phyloP scores from a whole-genome alignment of 345 rosid species.

The Syzygium aromaticum region DNA sequence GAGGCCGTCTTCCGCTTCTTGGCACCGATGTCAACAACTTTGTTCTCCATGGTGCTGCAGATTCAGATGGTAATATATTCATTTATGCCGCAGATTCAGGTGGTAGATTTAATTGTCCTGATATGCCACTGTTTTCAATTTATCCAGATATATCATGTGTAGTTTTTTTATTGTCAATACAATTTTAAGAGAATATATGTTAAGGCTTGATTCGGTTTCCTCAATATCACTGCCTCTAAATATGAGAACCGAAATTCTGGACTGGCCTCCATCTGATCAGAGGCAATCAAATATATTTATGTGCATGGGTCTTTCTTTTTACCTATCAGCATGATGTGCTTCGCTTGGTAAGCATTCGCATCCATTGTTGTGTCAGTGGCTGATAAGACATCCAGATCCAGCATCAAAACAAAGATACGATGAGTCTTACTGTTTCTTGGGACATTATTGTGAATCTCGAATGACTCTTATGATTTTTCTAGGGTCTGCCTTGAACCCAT shows the following conservation, averaged over 20 bases:
- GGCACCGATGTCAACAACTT: slow-evolving; percentile 44
- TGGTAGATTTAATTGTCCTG: not conserved
- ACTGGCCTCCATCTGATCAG: not conserved
- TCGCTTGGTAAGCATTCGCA: not conserved
- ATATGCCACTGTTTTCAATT: not conserved
- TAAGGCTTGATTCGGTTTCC: not conserved
- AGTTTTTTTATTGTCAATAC: not conserved
- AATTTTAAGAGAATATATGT: not conserved
- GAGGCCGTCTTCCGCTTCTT: slow-evolving; percentile 73
- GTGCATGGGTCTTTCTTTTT: not conserved
- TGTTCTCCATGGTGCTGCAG: slow-evolving; percentile 32
- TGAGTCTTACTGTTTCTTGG: not conserved
- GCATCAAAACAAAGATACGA: not conserved
- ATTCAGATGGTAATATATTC: slow-evolving; percentile 22
- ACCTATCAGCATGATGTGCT: not conserved
- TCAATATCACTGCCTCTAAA: not conserved
- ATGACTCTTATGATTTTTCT: not conserved
- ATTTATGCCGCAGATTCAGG: not conserved
- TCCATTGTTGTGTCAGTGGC: not conserved
- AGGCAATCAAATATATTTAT: not conserved
- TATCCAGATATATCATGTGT: not conserved
- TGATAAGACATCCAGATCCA: not conserved
- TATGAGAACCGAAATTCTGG: not conserved
- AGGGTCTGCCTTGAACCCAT: slow-evolving; percentile 44
- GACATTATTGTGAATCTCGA: not conserved